Conservation (phyloP, 2,329 filamentous ascomycete species). For the Penicillium sp. region DNA sequence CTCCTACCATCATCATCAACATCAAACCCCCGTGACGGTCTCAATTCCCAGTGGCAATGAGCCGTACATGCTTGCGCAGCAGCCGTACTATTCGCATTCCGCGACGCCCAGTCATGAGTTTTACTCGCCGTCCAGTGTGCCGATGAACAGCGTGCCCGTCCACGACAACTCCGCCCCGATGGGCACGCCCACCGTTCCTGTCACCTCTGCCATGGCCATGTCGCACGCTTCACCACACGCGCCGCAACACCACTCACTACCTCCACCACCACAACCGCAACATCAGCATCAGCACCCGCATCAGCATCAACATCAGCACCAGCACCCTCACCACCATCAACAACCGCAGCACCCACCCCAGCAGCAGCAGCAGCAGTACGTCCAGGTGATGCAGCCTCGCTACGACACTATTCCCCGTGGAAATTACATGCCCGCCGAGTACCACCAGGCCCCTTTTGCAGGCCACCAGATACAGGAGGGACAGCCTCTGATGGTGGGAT, state of each 20-base stretch:
- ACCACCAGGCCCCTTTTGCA: conserved; percentile 24
- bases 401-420: conserved; percentile 26
- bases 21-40: conserved; percentile 24
- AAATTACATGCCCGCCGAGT: conserved; percentile 29
- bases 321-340: conserved; percentile 24
- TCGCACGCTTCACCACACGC: conserved; percentile 25
- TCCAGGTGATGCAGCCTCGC: conserved; percentile 30
- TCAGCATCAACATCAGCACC: conserved; percentile 22
- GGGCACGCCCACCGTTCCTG: conserved; percentile 26
- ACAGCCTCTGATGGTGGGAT: conserved; percentile 29
- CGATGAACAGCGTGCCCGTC: conserved; percentile 27
- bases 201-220: conserved; percentile 25
- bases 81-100: conserved; percentile 30
- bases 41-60: conserved; percentile 29
- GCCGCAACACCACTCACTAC: conserved; percentile 27
- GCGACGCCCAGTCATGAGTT: conserved; percentile 33
- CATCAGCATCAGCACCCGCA: conserved; percentile 26
- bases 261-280: conserved; percentile 29
- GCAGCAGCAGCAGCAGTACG: conserved; percentile 24
- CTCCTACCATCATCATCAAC: conserved; percentile 23
- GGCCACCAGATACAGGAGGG: conserved; percentile 26
- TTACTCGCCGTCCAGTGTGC: conserved; percentile 30
- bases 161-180: conserved; percentile 27
- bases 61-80: conserved; percentile 33
- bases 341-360: conserved; percentile 25